Conservation (phyloP, 306 rosid genomes). For the Vigna nakashimae region DNA sequence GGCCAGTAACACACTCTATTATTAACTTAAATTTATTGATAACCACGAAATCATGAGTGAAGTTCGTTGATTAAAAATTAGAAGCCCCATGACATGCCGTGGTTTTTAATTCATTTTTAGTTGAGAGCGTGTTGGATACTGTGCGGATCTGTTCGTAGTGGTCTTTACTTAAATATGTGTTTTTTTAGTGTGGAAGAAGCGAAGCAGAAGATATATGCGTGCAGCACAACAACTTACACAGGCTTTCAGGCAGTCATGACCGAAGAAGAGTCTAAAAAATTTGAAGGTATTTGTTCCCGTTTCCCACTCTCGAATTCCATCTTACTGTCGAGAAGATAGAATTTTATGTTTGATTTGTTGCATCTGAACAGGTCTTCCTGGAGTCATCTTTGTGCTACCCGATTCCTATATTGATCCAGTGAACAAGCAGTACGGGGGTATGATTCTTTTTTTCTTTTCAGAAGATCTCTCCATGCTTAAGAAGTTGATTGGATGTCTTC, state of each 20-base stretch:
- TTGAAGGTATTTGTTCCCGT: too few species aligned
- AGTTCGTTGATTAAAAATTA: too few species aligned
- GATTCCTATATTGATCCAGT: slow-evolving; percentile 83
- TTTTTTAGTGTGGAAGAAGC: too few species aligned
- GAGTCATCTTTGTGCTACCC: slow-evolving; percentile 80
- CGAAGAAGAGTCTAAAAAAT: too few species aligned
- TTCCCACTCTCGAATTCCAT: too few species aligned
- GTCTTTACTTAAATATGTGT: slow-evolving; percentile 16
- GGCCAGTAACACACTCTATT: neutral
- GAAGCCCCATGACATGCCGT: neutral
- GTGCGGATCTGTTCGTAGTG: neutral
- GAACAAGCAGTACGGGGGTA: slow-evolving; percentile 95
- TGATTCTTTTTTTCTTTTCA: neutral
- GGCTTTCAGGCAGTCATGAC: too few species aligned
- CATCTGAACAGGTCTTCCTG: slow-evolving; percentile 63
- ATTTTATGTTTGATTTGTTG: neutral
- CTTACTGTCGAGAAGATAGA: too few species aligned
- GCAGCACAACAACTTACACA: too few species aligned
- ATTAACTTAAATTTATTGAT: neutral
- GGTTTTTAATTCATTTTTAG: neutral
- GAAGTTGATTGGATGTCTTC: slow-evolving; percentile 23
- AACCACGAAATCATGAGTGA: neutral
- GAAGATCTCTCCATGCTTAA: neutral
- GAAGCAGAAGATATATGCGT: too few species aligned
- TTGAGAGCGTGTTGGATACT: neutral